Base-by-base conservation (phyloP, 371 early-diverging fungal species). In the Rhizopus stolonifer region DNA sequence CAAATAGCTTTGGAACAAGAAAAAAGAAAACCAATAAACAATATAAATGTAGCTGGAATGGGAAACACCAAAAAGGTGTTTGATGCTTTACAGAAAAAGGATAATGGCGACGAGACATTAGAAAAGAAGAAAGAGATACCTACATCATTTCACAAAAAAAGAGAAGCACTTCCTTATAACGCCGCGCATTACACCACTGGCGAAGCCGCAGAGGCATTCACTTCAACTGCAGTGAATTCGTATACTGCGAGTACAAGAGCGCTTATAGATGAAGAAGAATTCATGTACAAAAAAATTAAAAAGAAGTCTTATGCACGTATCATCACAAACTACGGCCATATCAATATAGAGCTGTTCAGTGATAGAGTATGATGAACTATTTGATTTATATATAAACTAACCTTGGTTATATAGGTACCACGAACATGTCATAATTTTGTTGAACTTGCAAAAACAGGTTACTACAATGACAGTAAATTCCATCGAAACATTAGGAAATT, bases 341-440 rank as follows among this genome's bases (percentile, higher is more conserved):
- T 98, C 54, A 89, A 93, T 57, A 54, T 96, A 7, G 95, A 95
- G 58, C 70, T 98, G 34, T 85, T 81, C 57, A 91, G 93, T 54
- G 86, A 85, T n/a, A 72, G 74, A 62, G 82, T 80, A 75, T 29
- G 7, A 15, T 21, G 13, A 13, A 10, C 5, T 1, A 25, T 3
- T 44, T 13, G 29, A 33, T 26, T 51, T 13, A 31, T 3, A 2
- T 45, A 13, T 11, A 14, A 36, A 36, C 26, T 24, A 14, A 24
- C 25, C 25, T 24, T 24, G 25, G 8, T 25, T 14, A 17, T 36
- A 24, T 74, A 86, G 75, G 82, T 90, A 4, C 95, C 95, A 11
- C 78, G 85, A 13, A 83, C 98, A 3, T 93, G 94, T 66, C 89
- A 91, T 69, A 98, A 98, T 61, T 94, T 96, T 66, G 78, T 96